These are phyloP conservation scores for Saksenaea oblongispora DNA, from an alignment of 371 early-diverging fungal species.

Conservation along the genomic window DNA sequence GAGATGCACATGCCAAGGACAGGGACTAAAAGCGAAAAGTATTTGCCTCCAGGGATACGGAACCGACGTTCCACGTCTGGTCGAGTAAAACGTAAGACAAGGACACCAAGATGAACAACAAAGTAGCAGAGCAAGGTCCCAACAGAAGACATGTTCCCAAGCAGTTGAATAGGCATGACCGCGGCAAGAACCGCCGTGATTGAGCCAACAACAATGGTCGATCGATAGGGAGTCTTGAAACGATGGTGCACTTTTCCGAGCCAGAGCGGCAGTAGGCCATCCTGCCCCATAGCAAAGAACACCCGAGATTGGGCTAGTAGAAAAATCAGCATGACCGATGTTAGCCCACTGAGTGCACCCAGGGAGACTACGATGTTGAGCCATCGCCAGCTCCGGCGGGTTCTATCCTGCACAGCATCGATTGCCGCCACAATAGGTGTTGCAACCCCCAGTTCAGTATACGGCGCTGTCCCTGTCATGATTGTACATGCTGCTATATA, in stretches of 20 bases:
- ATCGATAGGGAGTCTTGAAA: constrained; percentile 69
- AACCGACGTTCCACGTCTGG: constrained; percentile 78
- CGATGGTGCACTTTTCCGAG: constrained; percentile 62
- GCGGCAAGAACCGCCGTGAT: constrained; percentile 70
- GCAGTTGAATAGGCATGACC: constrained; percentile 74
- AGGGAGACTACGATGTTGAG: constrained; percentile 67
- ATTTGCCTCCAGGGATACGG: constrained; percentile 68
- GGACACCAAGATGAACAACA: constrained; percentile 73
- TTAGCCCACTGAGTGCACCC: constrained; percentile 76
- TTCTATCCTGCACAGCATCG: constrained; percentile 26
- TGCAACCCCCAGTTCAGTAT: constrained; percentile 40
- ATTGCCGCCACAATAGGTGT: constrained; percentile 70
- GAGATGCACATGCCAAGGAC: constrained; percentile 55
- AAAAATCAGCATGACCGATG: constrained; percentile 72
- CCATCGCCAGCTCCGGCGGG: constrained; percentile 58
- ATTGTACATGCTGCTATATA: constrained; percentile 70
- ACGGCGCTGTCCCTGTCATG: constrained; percentile 72
- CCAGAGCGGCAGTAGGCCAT: constrained; percentile 73
- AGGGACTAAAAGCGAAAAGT: constrained; percentile 52
- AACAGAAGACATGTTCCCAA: constrained; percentile 81
- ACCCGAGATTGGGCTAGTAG: constrained; percentile 86
- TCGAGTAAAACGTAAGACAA: constrained; percentile 71
- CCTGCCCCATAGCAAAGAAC: constrained; percentile 81
- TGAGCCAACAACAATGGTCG: constrained; percentile 66
- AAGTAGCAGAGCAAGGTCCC: constrained; percentile 85